Percentiles rank a stretch among this genome's conserved stretches.
phyloP scores from a whole-genome alignment of 2,329 filamentous ascomycete species.

The Thelonectria rubi region DNA sequence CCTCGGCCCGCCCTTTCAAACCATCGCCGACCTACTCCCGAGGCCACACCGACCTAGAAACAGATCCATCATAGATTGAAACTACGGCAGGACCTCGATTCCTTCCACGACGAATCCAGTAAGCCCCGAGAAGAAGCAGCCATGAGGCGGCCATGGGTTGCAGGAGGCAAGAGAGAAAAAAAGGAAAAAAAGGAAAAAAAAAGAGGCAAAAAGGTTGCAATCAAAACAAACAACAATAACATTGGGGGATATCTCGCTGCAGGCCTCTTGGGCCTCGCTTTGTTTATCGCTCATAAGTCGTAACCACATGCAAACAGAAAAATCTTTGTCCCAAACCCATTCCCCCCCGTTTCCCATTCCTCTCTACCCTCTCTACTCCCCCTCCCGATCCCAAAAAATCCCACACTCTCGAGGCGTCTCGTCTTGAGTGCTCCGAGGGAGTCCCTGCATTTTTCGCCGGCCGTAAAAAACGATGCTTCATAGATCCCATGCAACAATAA shows the following conservation, averaged over 20 bases:
- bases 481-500: slow-evolving; percentile 22
- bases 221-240: slow-evolving; percentile 17
- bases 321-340: slow-evolving; percentile 30
- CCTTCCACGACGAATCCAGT: neutral
- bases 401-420: slow-evolving; percentile 17
- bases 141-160: slow-evolving; percentile 1
- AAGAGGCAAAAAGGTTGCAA: no score
- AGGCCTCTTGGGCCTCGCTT: slow-evolving; percentile 29
- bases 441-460: slow-evolving; percentile 30
- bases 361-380: slow-evolving; percentile 1
- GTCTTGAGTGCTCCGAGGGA: slow-evolving; percentile 26
- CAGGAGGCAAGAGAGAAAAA: neutral
- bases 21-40: slow-evolving; percentile 1
- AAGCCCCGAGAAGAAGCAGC: neutral
- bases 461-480: slow-evolving; percentile 19
- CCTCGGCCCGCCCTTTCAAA: neutral
- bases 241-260: slow-evolving; percentile 39
- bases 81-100: neutral
- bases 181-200: no score
- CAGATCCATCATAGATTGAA: neutral
- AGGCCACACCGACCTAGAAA: no score
- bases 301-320: slow-evolving; percentile 35
- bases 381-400: slow-evolving; percentile 27
- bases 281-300: slow-evolving; percentile 45
- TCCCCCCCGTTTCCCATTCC: slow-evolving; percentile 23